Conservation (phyloP, 192 early-diverging fungal species). For the Podila minutissima region DNA sequence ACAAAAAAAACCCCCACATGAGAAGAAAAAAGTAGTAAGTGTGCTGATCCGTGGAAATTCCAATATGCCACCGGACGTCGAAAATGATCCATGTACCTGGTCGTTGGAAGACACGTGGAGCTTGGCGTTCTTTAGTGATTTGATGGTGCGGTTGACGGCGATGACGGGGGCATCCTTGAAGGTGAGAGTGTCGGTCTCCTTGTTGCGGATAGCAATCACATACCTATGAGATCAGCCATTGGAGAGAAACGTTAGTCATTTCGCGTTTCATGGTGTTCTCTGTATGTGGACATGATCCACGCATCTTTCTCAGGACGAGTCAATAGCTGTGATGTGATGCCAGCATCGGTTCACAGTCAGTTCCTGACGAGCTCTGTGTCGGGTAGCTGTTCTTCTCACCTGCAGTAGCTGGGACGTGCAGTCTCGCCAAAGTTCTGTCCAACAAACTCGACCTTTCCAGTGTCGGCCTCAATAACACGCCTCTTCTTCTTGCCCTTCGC, state of each 20-base stretch:
- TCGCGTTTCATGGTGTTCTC: too few species aligned
- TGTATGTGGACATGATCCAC: too few species aligned
- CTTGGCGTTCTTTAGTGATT: slow-evolving; percentile 65
- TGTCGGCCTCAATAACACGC: slow-evolving; percentile 72
- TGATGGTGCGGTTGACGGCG: slow-evolving; percentile 73
- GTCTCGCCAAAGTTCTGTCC: slow-evolving; percentile 74
- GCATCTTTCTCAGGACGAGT: too few species aligned
- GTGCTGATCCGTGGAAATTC: not conserved
- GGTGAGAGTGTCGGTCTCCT: slow-evolving; percentile 71
- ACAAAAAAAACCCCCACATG: not conserved
- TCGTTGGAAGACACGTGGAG: slow-evolving; percentile 9
- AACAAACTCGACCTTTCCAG: slow-evolving; percentile 78
- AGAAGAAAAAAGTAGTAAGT: not conserved
- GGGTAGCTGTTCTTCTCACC: slow-evolving; percentile 24
- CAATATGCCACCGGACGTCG: not conserved
- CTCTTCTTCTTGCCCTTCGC: slow-evolving; percentile 43
- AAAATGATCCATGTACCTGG: slow-evolving; percentile 20
- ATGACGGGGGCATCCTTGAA: slow-evolving; percentile 74
- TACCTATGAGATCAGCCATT: slow-evolving; percentile 59
- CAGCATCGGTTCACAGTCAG: too few species aligned
- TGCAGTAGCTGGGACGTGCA: slow-evolving; percentile 56
- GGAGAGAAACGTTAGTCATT: too few species aligned
- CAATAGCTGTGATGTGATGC: too few species aligned
- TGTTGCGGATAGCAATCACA: slow-evolving; percentile 84
- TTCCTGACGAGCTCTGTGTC: too few species aligned